Percentiles rank a stretch among this genome's conserved stretches.
Evolutionary conservation across 495 filamentous ascomycete genomes (phyloP).

Genomic region (Cairneyella variabilis): DNA sequence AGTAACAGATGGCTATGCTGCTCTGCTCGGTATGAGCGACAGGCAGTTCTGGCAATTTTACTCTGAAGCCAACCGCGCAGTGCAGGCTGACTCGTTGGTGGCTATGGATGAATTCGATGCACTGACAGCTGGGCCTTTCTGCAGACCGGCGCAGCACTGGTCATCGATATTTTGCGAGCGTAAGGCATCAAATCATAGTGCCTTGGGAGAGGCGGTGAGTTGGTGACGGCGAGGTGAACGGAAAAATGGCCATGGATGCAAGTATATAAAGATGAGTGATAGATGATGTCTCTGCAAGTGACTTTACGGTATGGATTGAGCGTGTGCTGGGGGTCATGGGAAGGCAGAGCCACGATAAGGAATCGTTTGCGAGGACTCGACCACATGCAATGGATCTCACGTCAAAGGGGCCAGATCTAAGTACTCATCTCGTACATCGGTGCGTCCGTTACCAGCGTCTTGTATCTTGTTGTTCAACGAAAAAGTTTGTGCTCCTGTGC

Average conservation of each 20-base stretch:
- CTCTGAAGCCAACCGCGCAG: not conserved
- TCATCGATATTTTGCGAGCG: not conserved
- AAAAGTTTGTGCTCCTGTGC: not conserved
- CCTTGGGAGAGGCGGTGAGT: not conserved
- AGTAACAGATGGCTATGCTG: no score
- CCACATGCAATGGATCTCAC: not conserved
- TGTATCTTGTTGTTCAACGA: not conserved
- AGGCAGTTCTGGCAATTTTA: not conserved
- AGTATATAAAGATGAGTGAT: no score
- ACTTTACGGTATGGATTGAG: no score
- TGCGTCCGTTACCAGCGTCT: not conserved
- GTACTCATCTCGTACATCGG: not conserved
- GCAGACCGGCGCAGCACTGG: not conserved
- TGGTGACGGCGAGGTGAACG: no score
- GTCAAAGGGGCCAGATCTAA: not conserved
- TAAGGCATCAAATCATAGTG: constrained; percentile 14
- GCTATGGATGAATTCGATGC: not conserved
- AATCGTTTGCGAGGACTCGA: not conserved
- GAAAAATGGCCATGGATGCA: no score
- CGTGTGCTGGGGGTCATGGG: no score
- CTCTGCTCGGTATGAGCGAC: no score
- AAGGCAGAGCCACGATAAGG: no score
- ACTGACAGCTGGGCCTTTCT: constrained; percentile 3
- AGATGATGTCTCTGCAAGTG: no score
- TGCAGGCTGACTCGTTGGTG: not conserved